Percentiles rank a stretch among this genome's conserved stretches.
Conservation (phyloP, 768 basidiomycete species). For the Podaxis carcinomalis region DNA sequence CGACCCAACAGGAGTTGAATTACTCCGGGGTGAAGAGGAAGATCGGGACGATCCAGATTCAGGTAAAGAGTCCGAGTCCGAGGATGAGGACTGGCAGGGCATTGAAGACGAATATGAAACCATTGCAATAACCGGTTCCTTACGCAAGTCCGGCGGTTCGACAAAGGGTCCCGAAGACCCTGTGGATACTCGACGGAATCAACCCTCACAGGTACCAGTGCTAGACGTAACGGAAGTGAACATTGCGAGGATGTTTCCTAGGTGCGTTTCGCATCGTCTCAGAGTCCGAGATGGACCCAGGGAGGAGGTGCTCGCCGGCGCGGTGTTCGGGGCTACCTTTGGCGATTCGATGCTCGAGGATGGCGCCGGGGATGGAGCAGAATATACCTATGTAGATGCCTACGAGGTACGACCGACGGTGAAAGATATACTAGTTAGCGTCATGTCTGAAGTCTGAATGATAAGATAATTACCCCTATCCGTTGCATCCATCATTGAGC, state of each 20-base stretch:
- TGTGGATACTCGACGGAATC: not conserved
- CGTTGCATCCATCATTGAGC: not conserved
- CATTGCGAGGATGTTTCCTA: conserved; percentile 67
- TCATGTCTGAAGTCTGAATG: conserved; percentile 44
- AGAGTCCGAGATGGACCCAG: conserved; percentile 64
- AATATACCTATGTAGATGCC: conserved; percentile 12
- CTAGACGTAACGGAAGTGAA: conserved; percentile 69
- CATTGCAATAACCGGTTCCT: not conserved
- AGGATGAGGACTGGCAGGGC: conserved; percentile 11
- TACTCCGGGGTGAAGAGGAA: conserved; percentile 29
- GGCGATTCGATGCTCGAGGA: not conserved
- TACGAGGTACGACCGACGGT: conserved; percentile 37
- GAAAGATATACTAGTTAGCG: conserved; percentile 61
- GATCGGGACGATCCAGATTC: not conserved
- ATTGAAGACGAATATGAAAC: conserved; percentile 9
- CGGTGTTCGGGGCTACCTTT: conserved; percentile 55
- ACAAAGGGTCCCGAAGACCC: not conserved
- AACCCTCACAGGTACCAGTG: conserved; percentile 1
- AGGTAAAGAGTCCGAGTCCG: conserved; percentile 8
- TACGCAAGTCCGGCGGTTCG: not conserved
- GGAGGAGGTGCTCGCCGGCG: conserved; percentile 65
- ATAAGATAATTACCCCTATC: not conserved
- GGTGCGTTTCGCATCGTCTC: conserved; percentile 72
- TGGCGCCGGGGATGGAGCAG: conserved; percentile 2
- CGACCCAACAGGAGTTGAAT: conserved; percentile 57